Evolutionary conservation across 495 filamentous ascomycete genomes (phyloP), one percentile per base, ranked within the genome.

Genomic region (Chaetomium tenue): DNA sequence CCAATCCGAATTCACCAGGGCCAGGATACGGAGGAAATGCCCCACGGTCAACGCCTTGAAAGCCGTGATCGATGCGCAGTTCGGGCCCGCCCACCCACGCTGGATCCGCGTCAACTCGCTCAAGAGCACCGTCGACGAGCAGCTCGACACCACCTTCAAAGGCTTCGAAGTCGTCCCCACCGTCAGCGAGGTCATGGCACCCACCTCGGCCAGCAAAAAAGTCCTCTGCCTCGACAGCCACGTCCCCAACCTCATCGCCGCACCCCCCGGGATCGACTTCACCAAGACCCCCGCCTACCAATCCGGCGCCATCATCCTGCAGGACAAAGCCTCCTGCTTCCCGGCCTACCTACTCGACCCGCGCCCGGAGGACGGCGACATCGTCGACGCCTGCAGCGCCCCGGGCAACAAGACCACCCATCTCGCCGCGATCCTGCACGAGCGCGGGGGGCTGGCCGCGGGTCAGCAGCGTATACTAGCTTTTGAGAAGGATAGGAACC

Each of bases 341-440:
- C 93, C 94, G 5, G 94, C 93, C 0, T 90, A 91, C 71, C 78
- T 98, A 0, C 77, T 97, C 0, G 85, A 92, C 58, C 83, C 86
- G 5, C 70, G 71, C 1, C 66, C 79, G 4, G 78, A 80, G 56
- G 81, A 86, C 61, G 91, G 89, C 2, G 86, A 93, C 65, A 77
- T 96, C 22, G 81, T 98, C 5, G 94, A 98, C 76, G 89, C 91
- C 0, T 97, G 93, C 72, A 89, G 94, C 0, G 94, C 94, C 8
- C 94, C 94, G 8, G 94, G 94, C 11, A 98, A 98, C 71, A 98
- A 98, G 75, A 97, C 94, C 1, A 97, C 94, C 5, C 94, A 98
- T 78, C 75, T 97, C 54, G 92, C 92, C 13, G 88, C 90, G 3
- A 81, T 97, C 18, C 66, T 89, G 15, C 72, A 76, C 22, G 71